Evolutionary conservation across 2,329 filamentous ascomycete genomes (phyloP).

Genomic region (Fusarium hainanense): DNA sequence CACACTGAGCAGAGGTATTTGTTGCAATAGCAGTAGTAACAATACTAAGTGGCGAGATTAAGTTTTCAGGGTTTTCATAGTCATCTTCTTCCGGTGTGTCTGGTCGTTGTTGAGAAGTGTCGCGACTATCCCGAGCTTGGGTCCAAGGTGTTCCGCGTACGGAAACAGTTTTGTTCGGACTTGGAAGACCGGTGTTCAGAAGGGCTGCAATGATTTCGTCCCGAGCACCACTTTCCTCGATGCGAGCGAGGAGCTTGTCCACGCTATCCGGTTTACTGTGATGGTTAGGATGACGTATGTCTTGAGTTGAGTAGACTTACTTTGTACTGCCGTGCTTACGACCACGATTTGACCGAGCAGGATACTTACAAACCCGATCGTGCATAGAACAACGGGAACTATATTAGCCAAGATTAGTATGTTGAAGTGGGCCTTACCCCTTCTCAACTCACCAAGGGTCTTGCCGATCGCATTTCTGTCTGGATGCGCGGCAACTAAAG

Average conservation of each 20-base stretch:
- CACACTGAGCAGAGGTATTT: constrained; percentile 7
- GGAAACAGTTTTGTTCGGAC: constrained; percentile 15
- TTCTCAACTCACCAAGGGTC: constrained; percentile 13
- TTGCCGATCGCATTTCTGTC: constrained; percentile 22
- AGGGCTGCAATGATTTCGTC: constrained; percentile 13
- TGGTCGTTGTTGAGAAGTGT: neutral
- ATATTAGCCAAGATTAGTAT: neutral
- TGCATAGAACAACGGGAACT: constrained; percentile 22
- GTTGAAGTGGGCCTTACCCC: too few relatives aligned
- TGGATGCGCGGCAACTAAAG: constrained; percentile 21
- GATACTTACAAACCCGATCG: constrained; percentile 14
- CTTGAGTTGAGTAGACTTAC: neutral
- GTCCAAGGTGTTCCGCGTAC: constrained; percentile 2
- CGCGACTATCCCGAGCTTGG: neutral
- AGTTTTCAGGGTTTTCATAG: neutral
- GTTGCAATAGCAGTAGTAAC: constrained; percentile 10
- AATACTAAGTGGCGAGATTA: constrained; percentile 1
- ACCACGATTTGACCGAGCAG: constrained; percentile 13
- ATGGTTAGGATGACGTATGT: neutral
- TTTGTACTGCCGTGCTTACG: constrained; percentile 24
- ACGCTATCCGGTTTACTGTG: constrained; percentile 10
- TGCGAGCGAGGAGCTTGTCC: constrained; percentile 14
- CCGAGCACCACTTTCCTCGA: constrained; percentile 17
- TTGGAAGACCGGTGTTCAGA: neutral
- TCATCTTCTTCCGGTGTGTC: neutral